Conservation (phyloP, 768 basidiomycete species). For the Agrocybe praecox region DNA sequence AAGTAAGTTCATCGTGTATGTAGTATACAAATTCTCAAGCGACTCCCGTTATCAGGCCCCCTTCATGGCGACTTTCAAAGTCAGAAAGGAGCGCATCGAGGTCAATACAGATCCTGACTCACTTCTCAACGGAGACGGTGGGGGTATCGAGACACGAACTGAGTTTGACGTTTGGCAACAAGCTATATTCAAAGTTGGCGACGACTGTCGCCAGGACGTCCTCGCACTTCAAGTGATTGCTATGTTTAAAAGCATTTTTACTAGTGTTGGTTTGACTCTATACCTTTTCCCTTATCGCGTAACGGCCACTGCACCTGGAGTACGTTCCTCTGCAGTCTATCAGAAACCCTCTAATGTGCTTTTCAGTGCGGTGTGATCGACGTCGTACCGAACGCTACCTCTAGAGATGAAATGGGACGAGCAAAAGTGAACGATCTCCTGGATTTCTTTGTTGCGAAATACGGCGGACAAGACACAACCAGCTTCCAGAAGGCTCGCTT, state of each 20-base stretch:
- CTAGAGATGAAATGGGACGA: slow-evolving; percentile 98
- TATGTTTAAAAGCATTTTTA: slow-evolving; percentile 99
- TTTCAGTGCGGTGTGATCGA: slow-evolving; percentile 95
- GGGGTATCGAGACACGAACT: slow-evolving; percentile 54
- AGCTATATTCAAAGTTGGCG: slow-evolving; percentile 99
- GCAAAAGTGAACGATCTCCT: slow-evolving; percentile 96
- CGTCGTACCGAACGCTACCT: slow-evolving; percentile 96
- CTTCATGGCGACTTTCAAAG: slow-evolving; percentile 99
- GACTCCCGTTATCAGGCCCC: slow-evolving; percentile 70
- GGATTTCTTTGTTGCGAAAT: slow-evolving; percentile 92
- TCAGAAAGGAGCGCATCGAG: slow-evolving; percentile 79
- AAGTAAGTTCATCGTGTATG: slow-evolving; percentile 47
- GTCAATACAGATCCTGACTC: slow-evolving; percentile 75
- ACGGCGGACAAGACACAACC: slow-evolving; percentile 87
- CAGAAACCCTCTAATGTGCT: not conserved
- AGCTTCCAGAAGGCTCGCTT: slow-evolving; percentile 90
- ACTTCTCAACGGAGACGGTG: slow-evolving; percentile 64
- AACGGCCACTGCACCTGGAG: slow-evolving; percentile 95
- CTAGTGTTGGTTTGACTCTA: slow-evolving; percentile 80
- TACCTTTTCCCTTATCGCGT: slow-evolving; percentile 97
- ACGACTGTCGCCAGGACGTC: slow-evolving; percentile 99
- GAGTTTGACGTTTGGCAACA: slow-evolving; percentile 94
- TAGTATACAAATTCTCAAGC: not conserved
- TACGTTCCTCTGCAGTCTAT: slow-evolving; percentile 40
- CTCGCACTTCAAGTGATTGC: slow-evolving; percentile 96